Percentiles rank a stretch among this genome's conserved stretches.
Evolutionary conservation across 2,329 filamentous ascomycete genomes (phyloP).

Genomic region (Pseudocercospora pini-densiflorae): DNA sequence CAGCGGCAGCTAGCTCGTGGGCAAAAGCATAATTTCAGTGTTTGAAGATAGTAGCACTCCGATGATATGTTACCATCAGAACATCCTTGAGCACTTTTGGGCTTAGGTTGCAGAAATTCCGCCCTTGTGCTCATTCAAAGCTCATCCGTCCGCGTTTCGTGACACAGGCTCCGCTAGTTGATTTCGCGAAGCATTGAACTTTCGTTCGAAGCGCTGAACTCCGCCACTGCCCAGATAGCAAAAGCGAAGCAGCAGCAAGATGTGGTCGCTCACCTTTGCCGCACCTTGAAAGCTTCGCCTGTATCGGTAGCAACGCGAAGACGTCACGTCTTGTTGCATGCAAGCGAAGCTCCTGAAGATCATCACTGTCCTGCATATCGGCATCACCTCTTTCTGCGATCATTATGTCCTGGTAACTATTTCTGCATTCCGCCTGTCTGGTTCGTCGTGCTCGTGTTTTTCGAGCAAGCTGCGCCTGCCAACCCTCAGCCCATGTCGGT

Average conservation of each 20-base stretch:
- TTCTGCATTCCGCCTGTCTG: neutral
- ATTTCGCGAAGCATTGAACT: neutral
- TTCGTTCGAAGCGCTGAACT: neutral
- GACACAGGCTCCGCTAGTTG: neutral
- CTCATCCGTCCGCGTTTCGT: no score
- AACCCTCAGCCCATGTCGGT: constrained; percentile 52
- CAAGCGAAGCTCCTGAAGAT: neutral
- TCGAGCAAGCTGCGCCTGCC: neutral
- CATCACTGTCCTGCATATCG: neutral
- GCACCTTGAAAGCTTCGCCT: no score
- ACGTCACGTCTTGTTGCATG: neutral
- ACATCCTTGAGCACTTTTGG: no score
- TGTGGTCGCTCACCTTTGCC: neutral
- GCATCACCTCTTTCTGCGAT: neutral
- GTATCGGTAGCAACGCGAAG: neutral
- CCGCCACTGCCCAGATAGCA: neutral
- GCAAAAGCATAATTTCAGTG: constrained; percentile 6
- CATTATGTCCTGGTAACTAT: neutral
- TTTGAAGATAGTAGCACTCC: neutral
- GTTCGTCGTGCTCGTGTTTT: neutral
- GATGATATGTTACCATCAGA: neutral
- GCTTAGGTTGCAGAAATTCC: no score
- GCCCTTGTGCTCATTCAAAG: no score
- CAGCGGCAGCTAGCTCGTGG: constrained; percentile 10
- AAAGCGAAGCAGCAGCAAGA: neutral